Evolutionary conservation across 352 stramenopile genomes (phyloP).

Genomic region (Phytophthora brassicae): DNA sequence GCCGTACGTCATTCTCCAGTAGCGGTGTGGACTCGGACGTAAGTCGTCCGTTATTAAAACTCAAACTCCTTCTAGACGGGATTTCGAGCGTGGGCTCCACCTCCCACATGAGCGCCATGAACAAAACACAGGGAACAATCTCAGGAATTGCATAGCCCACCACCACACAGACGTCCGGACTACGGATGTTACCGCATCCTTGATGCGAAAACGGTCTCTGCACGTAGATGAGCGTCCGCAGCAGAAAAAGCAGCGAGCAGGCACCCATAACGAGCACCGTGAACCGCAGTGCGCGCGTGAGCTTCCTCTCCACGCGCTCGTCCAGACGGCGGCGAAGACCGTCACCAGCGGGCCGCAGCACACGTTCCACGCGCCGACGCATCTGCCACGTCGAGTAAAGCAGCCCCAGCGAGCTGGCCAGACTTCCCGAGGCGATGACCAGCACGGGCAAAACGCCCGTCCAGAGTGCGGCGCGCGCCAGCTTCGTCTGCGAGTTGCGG

Average conservation of each 20-base stretch:
- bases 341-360: conserved; percentile 53
- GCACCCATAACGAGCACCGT: conserved; percentile 72
- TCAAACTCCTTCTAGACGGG: conserved; percentile 52
- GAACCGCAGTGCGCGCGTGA: conserved; percentile 76
- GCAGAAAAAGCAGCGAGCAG: conserved; percentile 63
- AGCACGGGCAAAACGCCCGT: conserved; percentile 67
- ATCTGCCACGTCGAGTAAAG: conserved; percentile 83
- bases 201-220: conserved; percentile 76
- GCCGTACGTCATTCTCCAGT: conserved; percentile 36
- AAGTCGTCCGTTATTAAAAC: conserved; percentile 35
- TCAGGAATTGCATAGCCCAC: conserved; percentile 76
- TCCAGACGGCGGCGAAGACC: conserved; percentile 51
- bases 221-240: conserved; percentile 82
- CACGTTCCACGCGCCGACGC: conserved; percentile 61
- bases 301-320: conserved; percentile 61
- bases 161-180: conserved; percentile 64
- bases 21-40: conserved; percentile 55
- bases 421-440: conserved; percentile 65
- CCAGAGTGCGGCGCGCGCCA: conserved; percentile 36
- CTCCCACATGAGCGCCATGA: conserved; percentile 86
- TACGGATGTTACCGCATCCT: conserved; percentile 63
- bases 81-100: conserved; percentile 76
- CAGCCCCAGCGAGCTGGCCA: conserved; percentile 66
- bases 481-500: neutral
- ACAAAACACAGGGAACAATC: conserved; percentile 71